A percentile compares a stretch with the other conserved stretches of the same genome.
Evolutionary conservation across 176 grass and related monocot genomes (phyloP).

Genomic region (Aegilops tauschii): DNA sequence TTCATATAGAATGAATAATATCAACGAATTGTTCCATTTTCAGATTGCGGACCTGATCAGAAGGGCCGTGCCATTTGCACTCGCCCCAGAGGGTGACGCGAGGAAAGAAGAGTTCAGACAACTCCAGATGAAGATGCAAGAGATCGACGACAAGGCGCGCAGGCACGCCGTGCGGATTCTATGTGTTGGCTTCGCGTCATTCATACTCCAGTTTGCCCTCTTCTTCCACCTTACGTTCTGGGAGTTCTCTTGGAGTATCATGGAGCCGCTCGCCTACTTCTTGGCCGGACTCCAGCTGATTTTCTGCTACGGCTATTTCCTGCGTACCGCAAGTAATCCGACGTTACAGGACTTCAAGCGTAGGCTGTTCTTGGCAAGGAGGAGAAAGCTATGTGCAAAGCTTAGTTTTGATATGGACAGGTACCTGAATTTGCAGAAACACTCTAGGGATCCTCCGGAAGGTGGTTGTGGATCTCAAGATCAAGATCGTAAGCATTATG

Average conservation of each 20-base stretch:
- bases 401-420: slow-evolving; percentile 43
- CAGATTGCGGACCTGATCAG: slow-evolving; percentile 56
- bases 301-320: slow-evolving; percentile 57
- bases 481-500: background rate
- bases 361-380: slow-evolving; percentile 48
- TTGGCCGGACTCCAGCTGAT: slow-evolving; percentile 35
- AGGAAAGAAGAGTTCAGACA: slow-evolving; percentile 44
- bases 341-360: slow-evolving; percentile 48
- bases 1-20: too few relatives aligned
- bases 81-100: slow-evolving; percentile 26
- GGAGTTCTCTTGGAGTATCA: slow-evolving; percentile 55
- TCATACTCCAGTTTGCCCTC: slow-evolving; percentile 27
- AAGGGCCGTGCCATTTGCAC: slow-evolving; percentile 48
- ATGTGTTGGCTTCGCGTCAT: slow-evolving; percentile 45
- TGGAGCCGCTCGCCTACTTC: slow-evolving; percentile 49
- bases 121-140: slow-evolving; percentile 57
- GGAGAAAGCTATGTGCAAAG: slow-evolving; percentile 29
- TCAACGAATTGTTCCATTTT: background rate
- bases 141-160: slow-evolving; percentile 46
- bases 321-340: slow-evolving; percentile 56
- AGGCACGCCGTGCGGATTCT: slow-evolving; percentile 53
- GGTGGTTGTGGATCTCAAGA: background rate
- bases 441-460: slow-evolving; percentile 34
- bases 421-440: slow-evolving; percentile 55
- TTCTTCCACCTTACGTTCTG: slow-evolving; percentile 64